phyloP scores from a whole-genome alignment of 352 stramenopile species.

The Pilasporangium apinafurcum region DNA sequence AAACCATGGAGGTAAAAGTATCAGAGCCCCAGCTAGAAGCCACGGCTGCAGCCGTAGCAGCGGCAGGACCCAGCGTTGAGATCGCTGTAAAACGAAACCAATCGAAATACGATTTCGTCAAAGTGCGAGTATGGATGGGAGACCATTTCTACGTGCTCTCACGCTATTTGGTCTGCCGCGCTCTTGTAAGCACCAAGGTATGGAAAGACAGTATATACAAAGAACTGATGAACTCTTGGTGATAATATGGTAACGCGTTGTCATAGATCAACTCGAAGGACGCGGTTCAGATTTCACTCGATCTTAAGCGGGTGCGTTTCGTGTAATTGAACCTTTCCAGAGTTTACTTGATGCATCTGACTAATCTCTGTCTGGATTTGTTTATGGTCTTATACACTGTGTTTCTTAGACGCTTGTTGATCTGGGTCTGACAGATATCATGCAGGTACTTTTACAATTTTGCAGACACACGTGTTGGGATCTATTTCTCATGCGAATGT shows the following conservation, averaged over 20 bases:
- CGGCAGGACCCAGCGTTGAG: slow-evolving; percentile 15
- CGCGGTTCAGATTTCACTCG: slow-evolving; percentile 83
- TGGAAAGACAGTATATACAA: neutral
- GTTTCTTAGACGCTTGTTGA: slow-evolving; percentile 71
- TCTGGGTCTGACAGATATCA: slow-evolving; percentile 77
- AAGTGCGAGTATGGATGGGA: slow-evolving; percentile 86
- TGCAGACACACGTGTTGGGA: neutral
- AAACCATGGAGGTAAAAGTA: no score
- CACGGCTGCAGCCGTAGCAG: slow-evolving; percentile 6
- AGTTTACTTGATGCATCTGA: neutral
- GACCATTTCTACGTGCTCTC: slow-evolving; percentile 88
- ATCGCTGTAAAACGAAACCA: slow-evolving; percentile 76
- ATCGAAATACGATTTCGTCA: slow-evolving; percentile 89
- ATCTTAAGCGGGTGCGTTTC: slow-evolving; percentile 70
- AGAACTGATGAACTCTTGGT: no score
- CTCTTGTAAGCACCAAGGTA: slow-evolving; percentile 82
- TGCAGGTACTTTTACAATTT: slow-evolving; percentile 27
- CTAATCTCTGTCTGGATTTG: neutral
- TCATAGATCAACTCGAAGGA: slow-evolving; percentile 79
- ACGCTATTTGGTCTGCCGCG: slow-evolving; percentile 77
- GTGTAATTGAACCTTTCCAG: neutral
- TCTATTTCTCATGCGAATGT: neutral
- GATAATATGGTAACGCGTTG: neutral
- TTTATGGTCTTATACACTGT: neutral
- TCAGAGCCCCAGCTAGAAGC: no score